Conservation (phyloP, 2,329 filamentous ascomycete genomes). For the Microdochium nivale region DNA sequence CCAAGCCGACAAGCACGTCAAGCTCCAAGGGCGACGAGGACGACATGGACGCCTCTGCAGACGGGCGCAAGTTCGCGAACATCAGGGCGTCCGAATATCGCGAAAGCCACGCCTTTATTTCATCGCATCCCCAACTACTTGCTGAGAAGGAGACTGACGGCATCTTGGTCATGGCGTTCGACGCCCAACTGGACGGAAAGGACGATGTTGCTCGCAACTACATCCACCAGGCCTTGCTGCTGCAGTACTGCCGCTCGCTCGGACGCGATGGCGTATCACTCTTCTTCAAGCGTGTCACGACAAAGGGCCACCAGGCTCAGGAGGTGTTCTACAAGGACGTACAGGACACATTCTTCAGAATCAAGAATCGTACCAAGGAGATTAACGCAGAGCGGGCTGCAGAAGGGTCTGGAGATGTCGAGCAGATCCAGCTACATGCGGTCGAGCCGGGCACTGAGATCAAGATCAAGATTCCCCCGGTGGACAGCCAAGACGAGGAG, state of each 20-base stretch:
- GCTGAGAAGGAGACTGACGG: conserved; percentile 84
- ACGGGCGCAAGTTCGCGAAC: conserved; percentile 72
- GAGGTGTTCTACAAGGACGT: conserved; percentile 92
- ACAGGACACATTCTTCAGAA: conserved; percentile 74
- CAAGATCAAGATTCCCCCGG: conserved; percentile 72
- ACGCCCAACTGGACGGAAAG: conserved; percentile 69
- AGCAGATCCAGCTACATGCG: conserved; percentile 96
- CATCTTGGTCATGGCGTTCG: conserved; percentile 84
- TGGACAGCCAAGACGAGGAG: conserved; percentile 56
- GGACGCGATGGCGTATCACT: conserved; percentile 80
- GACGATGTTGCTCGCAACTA: conserved; percentile 74
- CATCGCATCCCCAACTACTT: conserved; percentile 68
- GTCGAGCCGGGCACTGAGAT: conserved; percentile 91
- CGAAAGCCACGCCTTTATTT: conserved; percentile 66
- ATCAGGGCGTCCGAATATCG: conserved; percentile 71
- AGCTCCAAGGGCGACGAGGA: conserved; percentile 57
- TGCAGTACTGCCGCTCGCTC: conserved; percentile 91
- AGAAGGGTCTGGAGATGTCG: conserved; percentile 48
- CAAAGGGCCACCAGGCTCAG: conserved; percentile 78
- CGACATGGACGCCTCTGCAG: conserved; percentile 64
- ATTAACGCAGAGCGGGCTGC: conserved; percentile 42
- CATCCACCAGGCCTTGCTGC: conserved; percentile 83
- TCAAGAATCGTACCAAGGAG: conserved; percentile 67
- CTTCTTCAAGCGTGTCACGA: conserved; percentile 96
- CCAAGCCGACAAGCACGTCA: conserved; percentile 8